These are phyloP conservation scores for Kluyveromyces sp. DNA, from an alignment of 1,139 yeast genomes.

Conservation along the genomic window DNA sequence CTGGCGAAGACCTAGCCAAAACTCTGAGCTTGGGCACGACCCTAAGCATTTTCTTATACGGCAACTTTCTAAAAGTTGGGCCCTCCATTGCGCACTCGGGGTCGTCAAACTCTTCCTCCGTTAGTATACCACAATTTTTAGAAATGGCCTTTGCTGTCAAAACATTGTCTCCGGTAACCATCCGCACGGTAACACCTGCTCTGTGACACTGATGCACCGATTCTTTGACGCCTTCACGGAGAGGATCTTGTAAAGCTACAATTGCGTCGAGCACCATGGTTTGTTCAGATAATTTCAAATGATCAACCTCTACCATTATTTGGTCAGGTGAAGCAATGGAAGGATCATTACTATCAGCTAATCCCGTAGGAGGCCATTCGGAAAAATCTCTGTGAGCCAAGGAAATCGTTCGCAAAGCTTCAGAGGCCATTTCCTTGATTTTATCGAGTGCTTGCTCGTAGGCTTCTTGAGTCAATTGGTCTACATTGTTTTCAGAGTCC, in stretches of 20 bases:
- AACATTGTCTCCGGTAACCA: slow-evolving; percentile 96
- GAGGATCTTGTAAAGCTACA: slow-evolving; percentile 92
- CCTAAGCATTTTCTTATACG: slow-evolving; percentile 47
- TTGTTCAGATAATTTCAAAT: slow-evolving; percentile 12
- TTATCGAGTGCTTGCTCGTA: slow-evolving; percentile 34
- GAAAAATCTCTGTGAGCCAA: slow-evolving; percentile 69
- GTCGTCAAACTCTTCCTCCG: slow-evolving; percentile 45
- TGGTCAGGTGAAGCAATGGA: slow-evolving; percentile 44
- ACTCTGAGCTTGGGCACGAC: slow-evolving; percentile 72
- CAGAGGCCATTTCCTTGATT: slow-evolving; percentile 61
- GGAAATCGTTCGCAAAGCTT: slow-evolving; percentile 80
- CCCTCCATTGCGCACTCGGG: slow-evolving; percentile 83
- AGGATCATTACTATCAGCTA: slow-evolving; percentile 29
- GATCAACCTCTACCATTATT: slow-evolving; percentile 33
- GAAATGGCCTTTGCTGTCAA: slow-evolving; percentile 90
- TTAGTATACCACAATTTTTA: slow-evolving; percentile 71
- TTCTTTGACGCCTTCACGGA: slow-evolving; percentile 81
- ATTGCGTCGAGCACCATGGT: slow-evolving; percentile 57
- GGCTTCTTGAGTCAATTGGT: slow-evolving; percentile 25
- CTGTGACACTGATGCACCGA: slow-evolving; percentile 79
- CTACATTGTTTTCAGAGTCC: slow-evolving; percentile 32
- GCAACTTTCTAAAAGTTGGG: slow-evolving; percentile 69
- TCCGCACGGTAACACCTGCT: slow-evolving; percentile 92
- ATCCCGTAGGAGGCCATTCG: slow-evolving; percentile 63
- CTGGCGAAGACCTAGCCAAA: slow-evolving; percentile 91